These are phyloP conservation scores for Micractinium conductrix DNA, from an alignment of 139 green algal genomes.

Conservation along the genomic window DNA sequence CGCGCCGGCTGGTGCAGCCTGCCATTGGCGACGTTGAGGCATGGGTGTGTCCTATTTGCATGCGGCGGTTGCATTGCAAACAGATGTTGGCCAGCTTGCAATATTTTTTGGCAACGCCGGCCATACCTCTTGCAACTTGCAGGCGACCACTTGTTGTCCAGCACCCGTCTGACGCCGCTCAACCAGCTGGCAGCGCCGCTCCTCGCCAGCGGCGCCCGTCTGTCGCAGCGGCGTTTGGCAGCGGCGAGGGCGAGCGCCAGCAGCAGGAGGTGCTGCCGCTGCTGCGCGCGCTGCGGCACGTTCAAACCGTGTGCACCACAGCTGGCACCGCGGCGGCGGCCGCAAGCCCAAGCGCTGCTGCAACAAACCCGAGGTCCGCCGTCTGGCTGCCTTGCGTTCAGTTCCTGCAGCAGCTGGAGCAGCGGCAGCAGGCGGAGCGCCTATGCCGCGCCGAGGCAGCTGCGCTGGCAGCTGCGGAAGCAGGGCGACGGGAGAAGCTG, in stretches of 20 bases:
- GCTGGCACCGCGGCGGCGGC: not conserved
- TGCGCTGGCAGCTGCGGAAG: conserved; percentile 6
- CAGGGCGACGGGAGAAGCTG: not conserved
- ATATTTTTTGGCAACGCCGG: not conserved
- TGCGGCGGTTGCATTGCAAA: not conserved
- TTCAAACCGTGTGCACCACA: conserved; percentile 20
- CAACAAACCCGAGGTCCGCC: not conserved
- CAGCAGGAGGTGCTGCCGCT: not conserved
- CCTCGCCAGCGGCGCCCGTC: not conserved
- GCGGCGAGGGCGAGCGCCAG: not conserved
- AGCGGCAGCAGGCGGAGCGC: conserved; percentile 22
- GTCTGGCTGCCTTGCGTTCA: not conserved
- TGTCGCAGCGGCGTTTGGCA: not conserved
- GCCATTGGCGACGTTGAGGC: not conserved
- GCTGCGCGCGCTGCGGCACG: not conserved
- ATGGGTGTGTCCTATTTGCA: not conserved
- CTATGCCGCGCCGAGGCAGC: conserved; percentile 4
- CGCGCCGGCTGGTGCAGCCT: not conserved
- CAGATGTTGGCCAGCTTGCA: no score
- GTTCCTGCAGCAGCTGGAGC: conserved; percentile 24
- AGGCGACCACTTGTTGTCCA: conserved; percentile 34
- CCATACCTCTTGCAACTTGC: not conserved
- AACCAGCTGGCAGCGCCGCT: conserved; percentile 28
- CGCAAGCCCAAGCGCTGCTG: not conserved
- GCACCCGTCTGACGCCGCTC: conserved; percentile 9